A percentile compares a stretch with the other conserved stretches of the same genome.
Conservation (phyloP, 495 filamentous ascomycete species). For the Penicillium bialowiezense region DNA sequence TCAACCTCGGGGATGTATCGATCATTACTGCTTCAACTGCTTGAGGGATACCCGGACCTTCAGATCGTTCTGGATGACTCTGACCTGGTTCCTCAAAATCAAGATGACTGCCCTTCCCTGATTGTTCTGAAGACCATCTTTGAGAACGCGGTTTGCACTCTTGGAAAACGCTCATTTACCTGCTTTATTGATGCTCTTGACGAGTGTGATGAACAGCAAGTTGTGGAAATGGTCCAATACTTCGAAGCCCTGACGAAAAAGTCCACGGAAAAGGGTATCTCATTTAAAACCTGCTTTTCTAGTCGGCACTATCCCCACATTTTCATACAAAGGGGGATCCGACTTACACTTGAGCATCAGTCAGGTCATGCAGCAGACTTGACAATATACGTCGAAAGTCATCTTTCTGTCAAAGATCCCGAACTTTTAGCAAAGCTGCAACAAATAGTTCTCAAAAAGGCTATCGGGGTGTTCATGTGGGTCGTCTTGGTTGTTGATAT, state of each 20-base stretch:
- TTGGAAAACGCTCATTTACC: conserved; percentile 20
- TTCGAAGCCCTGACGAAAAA: conserved; percentile 33
- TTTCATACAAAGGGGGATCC: conserved; percentile 26
- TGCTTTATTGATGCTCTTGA: conserved; percentile 44
- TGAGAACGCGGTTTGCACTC: conserved; percentile 10
- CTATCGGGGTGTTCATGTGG: conserved; percentile 50
- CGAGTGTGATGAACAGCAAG: conserved; percentile 36
- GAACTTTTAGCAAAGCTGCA: conserved; percentile 11
- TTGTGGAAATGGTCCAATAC: conserved; percentile 35
- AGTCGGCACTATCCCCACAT: conserved; percentile 53
- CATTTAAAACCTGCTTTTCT: conserved; percentile 40
- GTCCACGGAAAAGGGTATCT: conserved; percentile 9
- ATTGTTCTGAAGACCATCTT: conserved; percentile 22
- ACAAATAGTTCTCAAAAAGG: conserved; percentile 33
- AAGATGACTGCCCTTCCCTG: conserved; percentile 10
- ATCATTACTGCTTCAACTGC: conserved; percentile 40
- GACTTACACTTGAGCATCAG: conserved; percentile 27
- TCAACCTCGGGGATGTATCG: conserved; percentile 55
- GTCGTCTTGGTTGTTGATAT: conserved; percentile 44
- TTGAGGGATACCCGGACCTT: conserved; percentile 25
- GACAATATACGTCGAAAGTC: conserved; percentile 16
- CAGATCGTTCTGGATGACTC: conserved; percentile 22
- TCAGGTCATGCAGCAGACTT: conserved; percentile 28
- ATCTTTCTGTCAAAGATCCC: conserved; percentile 18
- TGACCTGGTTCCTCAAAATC: conserved; percentile 1